Conservation (phyloP, 371 early-diverging fungal genomes). For the Mortierella sp. region DNA sequence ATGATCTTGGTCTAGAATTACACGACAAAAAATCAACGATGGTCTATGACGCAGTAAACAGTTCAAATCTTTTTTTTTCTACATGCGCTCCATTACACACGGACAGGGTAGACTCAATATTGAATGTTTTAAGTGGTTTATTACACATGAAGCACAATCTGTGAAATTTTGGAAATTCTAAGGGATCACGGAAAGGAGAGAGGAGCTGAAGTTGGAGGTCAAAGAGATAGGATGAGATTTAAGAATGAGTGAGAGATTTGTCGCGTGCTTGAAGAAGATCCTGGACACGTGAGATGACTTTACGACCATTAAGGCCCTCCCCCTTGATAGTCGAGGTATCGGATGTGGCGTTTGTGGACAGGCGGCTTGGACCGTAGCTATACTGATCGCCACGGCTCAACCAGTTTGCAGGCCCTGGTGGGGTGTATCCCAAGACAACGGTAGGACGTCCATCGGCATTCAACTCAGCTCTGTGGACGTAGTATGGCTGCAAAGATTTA, state of each 20-base stretch:
- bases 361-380: conserved; percentile 21
- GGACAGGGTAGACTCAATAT: neutral
- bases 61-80: conserved; percentile 16
- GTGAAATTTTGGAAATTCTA: neutral
- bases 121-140: neutral
- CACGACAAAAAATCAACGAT: neutral
- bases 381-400: conserved; percentile 15
- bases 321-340: neutral
- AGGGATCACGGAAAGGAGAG: conserved; percentile 3
- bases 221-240: neutral
- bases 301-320: conserved; percentile 14
- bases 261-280: conserved; percentile 35
- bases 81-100: neutral
- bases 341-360: conserved; percentile 32
- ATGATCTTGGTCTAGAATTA: conserved; percentile 10
- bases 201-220: neutral
- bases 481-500: conserved; percentile 69
- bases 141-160: neutral
- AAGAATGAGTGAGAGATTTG: conserved; percentile 29
- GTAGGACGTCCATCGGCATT: conserved; percentile 72
- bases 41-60: conserved; percentile 1
- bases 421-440: conserved; percentile 58
- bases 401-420: conserved; percentile 28
- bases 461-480: conserved; percentile 71
- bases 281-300: conserved; percentile 46